Base-by-base conservation (phyloP, 495 filamentous ascomycete species). In the Trichodelitschia bisporula region DNA sequence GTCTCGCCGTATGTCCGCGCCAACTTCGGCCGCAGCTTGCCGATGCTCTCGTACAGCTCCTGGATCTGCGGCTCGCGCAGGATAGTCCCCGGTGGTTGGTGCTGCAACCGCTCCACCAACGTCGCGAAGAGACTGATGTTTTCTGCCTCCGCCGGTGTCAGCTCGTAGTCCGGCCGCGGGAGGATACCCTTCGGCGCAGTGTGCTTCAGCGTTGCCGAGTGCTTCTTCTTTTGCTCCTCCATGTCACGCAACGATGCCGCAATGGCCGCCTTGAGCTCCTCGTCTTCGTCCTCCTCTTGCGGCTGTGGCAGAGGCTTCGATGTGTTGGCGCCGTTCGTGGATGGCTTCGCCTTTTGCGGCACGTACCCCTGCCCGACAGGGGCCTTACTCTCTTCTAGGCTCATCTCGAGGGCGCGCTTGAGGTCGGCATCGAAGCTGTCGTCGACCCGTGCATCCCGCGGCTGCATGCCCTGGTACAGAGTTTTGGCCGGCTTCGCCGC, bases 61-160 rank as follows among this genome's bases (percentile, higher is more conserved):
- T 97, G 86, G 25, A 97, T 97, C 42, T 93, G 84, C 4, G 86
- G 86, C 41, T 97, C 89, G 33, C 86, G 61, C 17, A 97, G 51
- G 29, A 97, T 92, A 1, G 86, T 95, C 0, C 86, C 86, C 0
- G 84, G 82, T 5, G 86, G 78, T 40, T 97, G 86, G 34, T 83
- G 84, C 46, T 95, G 86, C 18, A 97, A 54, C 25, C 86, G 71
- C 45, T 97, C 86, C 10, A 95, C 89, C 18, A 97, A 57, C 1
- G 86, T 92, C 2, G 86, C 64, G 42, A 97, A 97, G 3, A 97
- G 64, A 45, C 89, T 90, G 39, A 97, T 97, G 36, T 95, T 95
- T 52, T 97, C 86, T 1, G 79, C 77, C 51, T 97, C 86, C 1
- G 84, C 77, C 0, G 77, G 73, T 8, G 76, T 90, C 11, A 97